Conservation (phyloP, 2,329 filamentous ascomycete species). For the Fonsecaea monophora region DNA sequence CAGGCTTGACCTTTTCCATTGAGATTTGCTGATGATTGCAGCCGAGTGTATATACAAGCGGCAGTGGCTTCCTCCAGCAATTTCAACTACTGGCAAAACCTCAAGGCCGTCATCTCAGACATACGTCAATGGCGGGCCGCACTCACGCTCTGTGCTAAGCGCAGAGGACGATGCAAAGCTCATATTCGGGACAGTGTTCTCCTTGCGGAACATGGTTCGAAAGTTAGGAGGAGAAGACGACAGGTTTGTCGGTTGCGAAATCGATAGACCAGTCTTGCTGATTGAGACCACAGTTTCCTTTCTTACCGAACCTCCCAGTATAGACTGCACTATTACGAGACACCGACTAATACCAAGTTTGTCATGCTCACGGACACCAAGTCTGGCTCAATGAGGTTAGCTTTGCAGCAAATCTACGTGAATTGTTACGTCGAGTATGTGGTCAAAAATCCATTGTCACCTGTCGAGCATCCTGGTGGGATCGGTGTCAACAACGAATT, state of each 20-base stretch:
- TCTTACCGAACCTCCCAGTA: constrained; percentile 93
- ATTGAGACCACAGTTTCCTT: constrained; percentile 71
- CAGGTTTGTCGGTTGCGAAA: constrained; percentile 52
- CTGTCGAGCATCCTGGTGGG: constrained; percentile 66
- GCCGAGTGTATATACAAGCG: constrained; percentile 97
- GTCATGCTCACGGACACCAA: constrained; percentile 94
- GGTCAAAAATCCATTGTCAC: constrained; percentile 69
- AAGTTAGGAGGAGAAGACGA: constrained; percentile 94
- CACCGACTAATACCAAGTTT: constrained; percentile 91
- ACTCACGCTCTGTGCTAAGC: constrained; percentile 53
- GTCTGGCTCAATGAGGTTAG: constrained; percentile 88
- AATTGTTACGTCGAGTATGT: constrained; percentile 96
- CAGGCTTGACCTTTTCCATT: background rate
- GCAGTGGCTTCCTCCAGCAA: constrained; percentile 72
- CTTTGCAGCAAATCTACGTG: constrained; percentile 97
- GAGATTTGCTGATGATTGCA: constrained; percentile 50
- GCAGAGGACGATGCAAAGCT: constrained; percentile 90
- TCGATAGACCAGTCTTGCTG: constrained; percentile 20
- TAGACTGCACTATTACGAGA: constrained; percentile 99
- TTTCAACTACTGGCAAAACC: constrained; percentile 54
- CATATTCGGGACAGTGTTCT: constrained; percentile 96
- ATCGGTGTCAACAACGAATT: constrained; percentile 70
- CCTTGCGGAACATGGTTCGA: constrained; percentile 92
- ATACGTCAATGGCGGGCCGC: constrained; percentile 52
- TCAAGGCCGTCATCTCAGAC: constrained; percentile 58